Conservation (phyloP, 2,329 filamentous ascomycete species). For the Fusarium sp. region DNA sequence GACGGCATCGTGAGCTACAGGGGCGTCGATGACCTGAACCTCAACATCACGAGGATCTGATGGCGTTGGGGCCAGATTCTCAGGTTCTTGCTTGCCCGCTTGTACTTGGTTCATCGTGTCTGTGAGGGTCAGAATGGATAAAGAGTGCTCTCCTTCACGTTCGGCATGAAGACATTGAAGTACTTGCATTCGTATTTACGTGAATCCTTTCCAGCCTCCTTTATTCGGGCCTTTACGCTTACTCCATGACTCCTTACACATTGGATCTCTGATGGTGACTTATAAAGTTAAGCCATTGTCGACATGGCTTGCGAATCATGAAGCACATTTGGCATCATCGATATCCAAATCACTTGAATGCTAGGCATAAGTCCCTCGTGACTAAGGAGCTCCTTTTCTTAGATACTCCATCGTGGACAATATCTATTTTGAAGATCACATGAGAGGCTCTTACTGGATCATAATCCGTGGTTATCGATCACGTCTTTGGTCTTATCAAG, state of each 20-base stretch:
- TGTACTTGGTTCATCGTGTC: slow-evolving; percentile 4
- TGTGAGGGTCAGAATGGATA: background rate
- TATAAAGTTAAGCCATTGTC: background rate
- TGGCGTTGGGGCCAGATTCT: background rate
- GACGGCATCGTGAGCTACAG: slow-evolving; percentile 24
- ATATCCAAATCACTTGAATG: background rate
- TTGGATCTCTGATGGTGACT: background rate
- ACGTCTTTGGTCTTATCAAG: background rate
- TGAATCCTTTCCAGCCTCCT: background rate
- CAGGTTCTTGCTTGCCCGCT: background rate
- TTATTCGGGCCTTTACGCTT: background rate
- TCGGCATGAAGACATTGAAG: background rate
- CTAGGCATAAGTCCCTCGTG: background rate
- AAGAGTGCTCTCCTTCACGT: background rate
- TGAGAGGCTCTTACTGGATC: background rate
- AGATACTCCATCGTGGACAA: background rate
- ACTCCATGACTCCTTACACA: background rate
- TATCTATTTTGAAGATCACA: background rate
- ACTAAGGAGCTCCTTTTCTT: background rate
- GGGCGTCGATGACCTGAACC: slow-evolving; percentile 34
- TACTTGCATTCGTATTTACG: background rate
- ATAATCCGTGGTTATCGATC: background rate
- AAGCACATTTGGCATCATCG: background rate
- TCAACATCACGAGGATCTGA: background rate
- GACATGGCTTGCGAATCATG: background rate